Evolutionary conservation across 2,329 filamentous ascomycete genomes (phyloP), one percentile per base, ranked within the genome.

Genomic region (Coniochaeta pulveracea): DNA sequence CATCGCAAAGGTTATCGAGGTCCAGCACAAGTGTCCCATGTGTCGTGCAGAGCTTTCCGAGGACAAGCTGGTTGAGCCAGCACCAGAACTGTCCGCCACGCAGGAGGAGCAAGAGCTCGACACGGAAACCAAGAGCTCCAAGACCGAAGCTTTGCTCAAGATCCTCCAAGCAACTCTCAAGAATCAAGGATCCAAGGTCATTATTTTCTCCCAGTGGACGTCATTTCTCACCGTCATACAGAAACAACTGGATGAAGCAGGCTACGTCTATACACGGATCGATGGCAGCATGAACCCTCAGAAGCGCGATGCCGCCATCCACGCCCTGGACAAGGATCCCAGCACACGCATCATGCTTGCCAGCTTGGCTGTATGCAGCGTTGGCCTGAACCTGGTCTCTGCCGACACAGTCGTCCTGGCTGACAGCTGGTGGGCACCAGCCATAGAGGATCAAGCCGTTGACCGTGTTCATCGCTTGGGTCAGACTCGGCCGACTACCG

Each of bases 371-470:
- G 86, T 91, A 6, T 89, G 84, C 55, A 82, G 79, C 34, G 85
- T 94, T 2, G 86, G 86, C 0, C 65, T 94, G 28, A 93, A 93
- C 46, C 70, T 94, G 10, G 83, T 88, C 0, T 77, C 84, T 0
- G 86, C 86, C 0, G 85, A 91, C 46, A 86, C 86, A 6, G 84
- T 93, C 37, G 76, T 94, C 28, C 64, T 94, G 14, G 73, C 76
- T 0, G 86, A 94, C 53, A 82, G 74, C 38, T 94, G 69, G 86
- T 94, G 86, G 82, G 85, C 86, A 2, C 86, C 86, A 0, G 85
- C 85, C 1, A 91, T 94, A 35, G 86, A 94, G 54, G 85, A 93
- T 44, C 86, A 94, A 51, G 88, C 88, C 4, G 70, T 93, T 3
- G 86, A 94, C 50, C 79, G 86, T 4, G 85, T 94, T 6, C 84